Base-by-base conservation (phyloP, 2,329 filamentous ascomycete genomes). In the Blastomyces percursus region DNA sequence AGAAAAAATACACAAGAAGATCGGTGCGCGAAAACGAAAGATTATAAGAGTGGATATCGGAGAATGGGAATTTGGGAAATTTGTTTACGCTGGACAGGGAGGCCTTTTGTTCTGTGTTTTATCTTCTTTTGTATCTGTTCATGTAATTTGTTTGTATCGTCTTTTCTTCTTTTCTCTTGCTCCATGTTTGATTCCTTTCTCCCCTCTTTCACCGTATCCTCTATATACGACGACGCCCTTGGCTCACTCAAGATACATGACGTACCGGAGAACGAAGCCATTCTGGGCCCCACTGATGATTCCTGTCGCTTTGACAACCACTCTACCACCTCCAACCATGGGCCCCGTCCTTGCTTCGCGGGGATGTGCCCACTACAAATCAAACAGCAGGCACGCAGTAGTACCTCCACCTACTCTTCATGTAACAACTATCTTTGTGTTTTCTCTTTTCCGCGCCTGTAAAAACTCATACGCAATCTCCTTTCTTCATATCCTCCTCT, bases 31-130 rank as follows among this genome's bases (percentile, higher is more conserved):
- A 46, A 44, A 44, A 32, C 16, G 7, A 48, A 46, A 30, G 24
- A 42, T 59, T 59, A 35, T 55, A 48, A 59, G 56, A 48, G 27
- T 30, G 42, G 40, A 59, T 48, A 59, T 48, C 48, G 56, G 56
- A 59, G 56, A 59, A 59, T 24, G 32, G 32, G 32, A 35, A 35
- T 9, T 35, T 30, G 38, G 55, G 27, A 19, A 30, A 35, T 9
- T 35, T 9, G 7, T 58, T 58, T 27, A 44, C 21, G 16, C 32
- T 38, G 27, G 27, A 46, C 48, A 32, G 16, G 40, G 42, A 48
- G 40, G 40, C 35, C 16, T n/a, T 59, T 59, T 38, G 38, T 48
- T 48, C 19, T 16, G 14, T 44, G 4, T 40, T 44, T 27, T 44
- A n/a, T n/a, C 38, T 44, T 19, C 9, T 38, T 57, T 16, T 44